These are phyloP conservation scores for Xylariales sp. DNA, from an alignment of 2,329 filamentous ascomycete genomes.

Conservation along the genomic window DNA sequence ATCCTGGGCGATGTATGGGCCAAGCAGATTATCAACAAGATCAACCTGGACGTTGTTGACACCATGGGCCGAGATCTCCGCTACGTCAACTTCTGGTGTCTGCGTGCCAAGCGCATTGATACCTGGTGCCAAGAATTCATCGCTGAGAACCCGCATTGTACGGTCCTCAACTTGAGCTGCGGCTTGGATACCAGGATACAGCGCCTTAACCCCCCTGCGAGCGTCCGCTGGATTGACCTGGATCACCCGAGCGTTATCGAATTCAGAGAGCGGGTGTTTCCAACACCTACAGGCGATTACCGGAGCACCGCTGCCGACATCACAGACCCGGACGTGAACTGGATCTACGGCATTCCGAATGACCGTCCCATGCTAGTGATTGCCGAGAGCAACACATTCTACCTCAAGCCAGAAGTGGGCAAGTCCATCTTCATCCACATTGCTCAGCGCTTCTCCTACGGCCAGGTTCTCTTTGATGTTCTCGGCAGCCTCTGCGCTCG, in stretches of 20 bases:
- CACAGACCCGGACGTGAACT: conserved; percentile 11
- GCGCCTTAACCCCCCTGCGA: conserved; percentile 7
- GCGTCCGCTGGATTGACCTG: conserved; percentile 21
- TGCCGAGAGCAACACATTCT: conserved; percentile 21
- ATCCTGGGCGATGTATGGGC: conserved; percentile 10
- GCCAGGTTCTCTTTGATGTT: conserved; percentile 12
- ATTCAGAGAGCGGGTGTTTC: conserved; percentile 15
- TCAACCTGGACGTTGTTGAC: conserved; percentile 7
- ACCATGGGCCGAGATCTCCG: conserved; percentile 5
- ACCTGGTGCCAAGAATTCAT: conserved; percentile 14
- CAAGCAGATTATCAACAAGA: conserved; percentile 10
- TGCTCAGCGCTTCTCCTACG: conserved; percentile 12
- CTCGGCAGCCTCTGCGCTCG: conserved; percentile 6
- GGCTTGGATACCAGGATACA: conserved; percentile 16
- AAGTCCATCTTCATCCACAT: conserved; percentile 11
- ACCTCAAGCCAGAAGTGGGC: conserved; percentile 14
- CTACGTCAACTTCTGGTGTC: conserved; percentile 5
- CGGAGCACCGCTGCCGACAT: conserved; percentile 14
- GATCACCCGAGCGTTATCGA: conserved; percentile 22
- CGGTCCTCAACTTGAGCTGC: conserved; percentile 19
- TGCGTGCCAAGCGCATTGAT: conserved; percentile 10
- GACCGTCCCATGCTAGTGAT: conserved; percentile 21
- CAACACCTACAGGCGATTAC: conserved; percentile 14
- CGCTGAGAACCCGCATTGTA: conserved; percentile 9
- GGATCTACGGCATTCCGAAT: conserved; percentile 16